phyloP scores from a whole-genome alignment of 345 rosid species.

The Erodium maritimum region DNA sequence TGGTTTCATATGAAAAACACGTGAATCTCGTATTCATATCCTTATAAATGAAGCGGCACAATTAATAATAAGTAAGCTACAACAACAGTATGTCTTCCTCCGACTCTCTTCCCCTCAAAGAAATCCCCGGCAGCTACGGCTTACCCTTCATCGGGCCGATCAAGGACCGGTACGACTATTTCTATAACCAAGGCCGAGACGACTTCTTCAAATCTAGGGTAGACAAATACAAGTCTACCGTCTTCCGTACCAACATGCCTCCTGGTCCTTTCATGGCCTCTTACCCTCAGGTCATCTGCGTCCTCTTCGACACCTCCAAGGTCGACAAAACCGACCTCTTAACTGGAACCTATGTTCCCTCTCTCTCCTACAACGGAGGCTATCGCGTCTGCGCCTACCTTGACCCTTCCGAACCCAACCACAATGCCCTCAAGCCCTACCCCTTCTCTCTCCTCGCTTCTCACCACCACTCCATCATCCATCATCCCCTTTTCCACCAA shows the following conservation, averaged over 20 bases:
- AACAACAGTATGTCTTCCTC: no score
- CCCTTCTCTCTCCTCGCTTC: constrained; percentile 14
- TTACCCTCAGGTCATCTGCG: constrained; percentile 15
- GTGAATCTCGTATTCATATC: no score
- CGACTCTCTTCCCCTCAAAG: constrained; percentile 13
- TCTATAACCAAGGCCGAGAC: constrained; percentile 36
- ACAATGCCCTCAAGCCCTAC: constrained; percentile 21
- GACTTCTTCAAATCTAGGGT: constrained; percentile 21
- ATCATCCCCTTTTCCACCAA: constrained; percentile 19
- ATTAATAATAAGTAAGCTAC: no score
- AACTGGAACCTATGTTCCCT: constrained; percentile 32
- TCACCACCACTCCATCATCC: constrained; percentile 13
- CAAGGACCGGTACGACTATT: constrained; percentile 34
- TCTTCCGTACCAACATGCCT: constrained; percentile 35
- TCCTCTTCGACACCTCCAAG: constrained; percentile 32
- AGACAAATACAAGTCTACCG: constrained; percentile 20
- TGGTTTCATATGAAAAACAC: no score
- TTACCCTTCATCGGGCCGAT: constrained; percentile 22
- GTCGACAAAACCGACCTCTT: constrained; percentile 32
- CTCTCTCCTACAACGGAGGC: constrained; percentile 29
- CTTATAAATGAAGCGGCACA: no score
- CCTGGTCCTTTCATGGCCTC: constrained; percentile 40
- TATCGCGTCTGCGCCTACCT: constrained; percentile 27
- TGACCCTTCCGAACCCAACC: constrained; percentile 32
- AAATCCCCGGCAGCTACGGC: constrained; percentile 34